Evolutionary conservation across 768 basidiomycete genomes (phyloP).

Genomic region (Auricularia sp.): DNA sequence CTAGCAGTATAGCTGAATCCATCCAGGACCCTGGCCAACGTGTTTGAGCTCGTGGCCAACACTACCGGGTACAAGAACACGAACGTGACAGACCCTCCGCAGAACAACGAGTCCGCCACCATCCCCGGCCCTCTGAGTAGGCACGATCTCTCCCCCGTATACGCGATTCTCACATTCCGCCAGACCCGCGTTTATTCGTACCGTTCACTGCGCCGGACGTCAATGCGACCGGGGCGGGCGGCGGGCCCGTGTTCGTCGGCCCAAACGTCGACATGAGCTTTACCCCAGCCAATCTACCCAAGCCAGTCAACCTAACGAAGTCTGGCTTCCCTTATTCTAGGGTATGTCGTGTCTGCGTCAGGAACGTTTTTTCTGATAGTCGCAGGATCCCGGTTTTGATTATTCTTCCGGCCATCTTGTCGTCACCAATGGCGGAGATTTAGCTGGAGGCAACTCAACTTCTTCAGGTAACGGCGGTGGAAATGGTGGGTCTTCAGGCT

Average conservation of each 20-base stretch:
- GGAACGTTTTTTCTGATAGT: too few species aligned
- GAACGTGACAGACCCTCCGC: slow-evolving; percentile 22
- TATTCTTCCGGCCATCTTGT: neutral
- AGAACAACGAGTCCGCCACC: slow-evolving; percentile 31
- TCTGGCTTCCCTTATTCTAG: neutral
- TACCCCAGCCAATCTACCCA: slow-evolving; percentile 23
- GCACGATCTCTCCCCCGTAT: neutral
- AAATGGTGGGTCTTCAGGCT: neutral
- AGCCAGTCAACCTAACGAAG: slow-evolving; percentile 31
- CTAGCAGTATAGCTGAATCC: neutral
- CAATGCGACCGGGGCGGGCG: slow-evolving; percentile 30
- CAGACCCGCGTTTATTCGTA: slow-evolving; percentile 24
- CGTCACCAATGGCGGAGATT: neutral
- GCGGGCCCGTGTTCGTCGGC: slow-evolving; percentile 30
- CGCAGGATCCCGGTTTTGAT: neutral
- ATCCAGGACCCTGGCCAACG: slow-evolving; percentile 31
- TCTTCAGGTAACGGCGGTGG: neutral
- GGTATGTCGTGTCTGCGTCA: neutral
- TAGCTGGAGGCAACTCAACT: neutral
- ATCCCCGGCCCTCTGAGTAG: slow-evolving; percentile 32
- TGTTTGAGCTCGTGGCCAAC: slow-evolving; percentile 41
- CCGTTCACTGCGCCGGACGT: slow-evolving; percentile 37
- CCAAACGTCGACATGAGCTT: slow-evolving; percentile 24
- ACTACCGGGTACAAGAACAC: slow-evolving; percentile 34
- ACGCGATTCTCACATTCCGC: neutral